A percentile compares a stretch with the other conserved stretches of the same genome.
Evolutionary conservation across 768 basidiomycete species (phyloP).

Genomic region (Pulveroboletus sp.): DNA sequence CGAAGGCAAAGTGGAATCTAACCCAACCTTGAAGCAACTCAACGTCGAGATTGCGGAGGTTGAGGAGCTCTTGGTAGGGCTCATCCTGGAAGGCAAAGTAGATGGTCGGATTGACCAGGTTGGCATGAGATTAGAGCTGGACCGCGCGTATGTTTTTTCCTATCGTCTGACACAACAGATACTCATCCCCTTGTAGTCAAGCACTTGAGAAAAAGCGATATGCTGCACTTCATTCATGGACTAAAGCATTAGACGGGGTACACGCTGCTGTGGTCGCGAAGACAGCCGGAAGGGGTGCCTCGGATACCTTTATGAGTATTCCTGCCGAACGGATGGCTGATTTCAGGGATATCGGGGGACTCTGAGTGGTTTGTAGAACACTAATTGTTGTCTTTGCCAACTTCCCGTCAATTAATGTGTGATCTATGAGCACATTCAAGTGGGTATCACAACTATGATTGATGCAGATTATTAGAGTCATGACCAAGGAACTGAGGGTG

Average conservation of each 20-base stretch:
- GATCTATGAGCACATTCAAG: neutral
- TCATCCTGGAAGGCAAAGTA: conserved; percentile 96
- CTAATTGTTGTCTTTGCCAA: neutral
- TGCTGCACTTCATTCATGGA: conserved; percentile 76
- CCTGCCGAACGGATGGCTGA: conserved; percentile 32
- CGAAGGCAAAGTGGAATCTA: neutral
- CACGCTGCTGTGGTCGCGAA: conserved; percentile 76
- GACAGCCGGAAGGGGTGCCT: conserved; percentile 41
- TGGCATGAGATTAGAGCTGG: conserved; percentile 86
- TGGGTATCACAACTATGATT: too few species aligned
- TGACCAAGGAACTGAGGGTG: neutral
- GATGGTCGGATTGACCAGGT: conserved; percentile 97
- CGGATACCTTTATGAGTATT: conserved; percentile 34
- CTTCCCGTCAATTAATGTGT: conserved; percentile 2
- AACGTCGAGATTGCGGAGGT: conserved; percentile 91
- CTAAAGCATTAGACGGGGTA: conserved; percentile 71
- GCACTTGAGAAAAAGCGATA: conserved; percentile 86
- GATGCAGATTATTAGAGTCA: neutral
- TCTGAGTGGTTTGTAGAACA: conserved; percentile 14
- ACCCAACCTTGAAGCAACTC: conserved; percentile 63
- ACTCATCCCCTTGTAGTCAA: conserved; percentile 50
- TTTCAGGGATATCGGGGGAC: conserved; percentile 28
- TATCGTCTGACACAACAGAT: neutral
- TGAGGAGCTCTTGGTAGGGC: conserved; percentile 87
- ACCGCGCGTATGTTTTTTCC: conserved; percentile 57